These are phyloP conservation scores for Cyamopsis tetragonoloba DNA, from an alignment of 306 rosid species.

Conservation along the genomic window DNA sequence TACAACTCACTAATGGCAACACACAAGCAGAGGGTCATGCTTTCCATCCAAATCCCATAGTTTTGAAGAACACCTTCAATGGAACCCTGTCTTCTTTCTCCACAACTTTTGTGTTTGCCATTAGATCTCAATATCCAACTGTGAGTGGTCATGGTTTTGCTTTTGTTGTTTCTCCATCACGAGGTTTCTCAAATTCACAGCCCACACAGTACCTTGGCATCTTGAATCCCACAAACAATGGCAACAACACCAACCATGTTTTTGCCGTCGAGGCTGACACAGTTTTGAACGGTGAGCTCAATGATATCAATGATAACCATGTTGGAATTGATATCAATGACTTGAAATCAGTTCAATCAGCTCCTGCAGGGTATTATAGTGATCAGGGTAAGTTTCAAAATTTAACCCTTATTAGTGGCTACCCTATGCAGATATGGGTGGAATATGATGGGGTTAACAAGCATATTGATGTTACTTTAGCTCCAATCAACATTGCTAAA, in stretches of 20 bases:
- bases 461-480: conserved; percentile 47
- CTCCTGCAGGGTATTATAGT: conserved; percentile 38
- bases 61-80: conserved; percentile 37
- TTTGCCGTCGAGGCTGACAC: conserved; percentile 67
- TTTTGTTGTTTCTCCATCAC: conserved; percentile 49
- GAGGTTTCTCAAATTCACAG: conserved; percentile 33
- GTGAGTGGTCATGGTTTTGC: conserved; percentile 63
- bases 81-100: conserved; percentile 48
- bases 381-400: conserved; percentile 20
- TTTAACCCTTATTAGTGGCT: conserved; percentile 46
- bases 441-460: conserved; percentile 49
- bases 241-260: conserved; percentile 37
- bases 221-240: conserved; percentile 40
- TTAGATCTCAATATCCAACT: conserved; percentile 28
- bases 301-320: conserved; percentile 63
- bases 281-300: conserved; percentile 33
- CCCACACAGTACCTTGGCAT: conserved; percentile 55
- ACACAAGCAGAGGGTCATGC: conserved; percentile 51
- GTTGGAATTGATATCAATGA: conserved; percentile 63
- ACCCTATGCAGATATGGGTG: conserved; percentile 56
- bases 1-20: conserved; percentile 51
- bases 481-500: conserved; percentile 38
- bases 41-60: conserved; percentile 43
- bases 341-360: conserved; percentile 27
- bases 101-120: conserved; percentile 56